These are phyloP conservation scores for Heritiera littoralis DNA, from an alignment of 345 rosid genomes.

Conservation along the genomic window DNA sequence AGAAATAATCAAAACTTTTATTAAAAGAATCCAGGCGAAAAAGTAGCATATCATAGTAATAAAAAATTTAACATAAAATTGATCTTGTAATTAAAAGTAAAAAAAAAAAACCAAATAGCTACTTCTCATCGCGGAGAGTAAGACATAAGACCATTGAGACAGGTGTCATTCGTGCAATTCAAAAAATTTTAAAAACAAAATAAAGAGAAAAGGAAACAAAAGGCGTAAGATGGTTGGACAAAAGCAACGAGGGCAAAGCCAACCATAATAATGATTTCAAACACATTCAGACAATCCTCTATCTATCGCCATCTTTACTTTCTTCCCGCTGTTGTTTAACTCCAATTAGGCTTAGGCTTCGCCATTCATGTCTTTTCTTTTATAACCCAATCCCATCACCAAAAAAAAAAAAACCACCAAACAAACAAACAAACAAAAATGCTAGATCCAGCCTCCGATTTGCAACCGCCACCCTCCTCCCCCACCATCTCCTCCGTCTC, in stretches of 20 bases:
- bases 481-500: conserved; percentile 80
- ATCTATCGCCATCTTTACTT: not conserved
- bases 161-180: no score
- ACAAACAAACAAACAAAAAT: conserved; percentile 20
- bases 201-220: no score
- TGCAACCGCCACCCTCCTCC: conserved; percentile 53
- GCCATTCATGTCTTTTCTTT: not conserved
- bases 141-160: no score
- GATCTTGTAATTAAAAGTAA: no score
- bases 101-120: no score
- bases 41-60: no score
- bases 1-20: no score
- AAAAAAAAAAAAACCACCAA: not conserved
- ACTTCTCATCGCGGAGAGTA: no score
- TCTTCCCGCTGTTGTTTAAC: not conserved
- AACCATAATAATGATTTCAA: conserved; percentile 12
- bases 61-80: no score
- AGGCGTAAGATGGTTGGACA: no score
- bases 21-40: no score
- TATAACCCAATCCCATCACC: not conserved
- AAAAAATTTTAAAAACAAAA: no score
- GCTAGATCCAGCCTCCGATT: conserved; percentile 55
- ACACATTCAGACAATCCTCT: not conserved
- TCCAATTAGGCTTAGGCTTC: not conserved
- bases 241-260: not conserved